Evolutionary conservation across 2,329 filamentous ascomycete species (phyloP).

Genomic region (Penicillium sp.): DNA sequence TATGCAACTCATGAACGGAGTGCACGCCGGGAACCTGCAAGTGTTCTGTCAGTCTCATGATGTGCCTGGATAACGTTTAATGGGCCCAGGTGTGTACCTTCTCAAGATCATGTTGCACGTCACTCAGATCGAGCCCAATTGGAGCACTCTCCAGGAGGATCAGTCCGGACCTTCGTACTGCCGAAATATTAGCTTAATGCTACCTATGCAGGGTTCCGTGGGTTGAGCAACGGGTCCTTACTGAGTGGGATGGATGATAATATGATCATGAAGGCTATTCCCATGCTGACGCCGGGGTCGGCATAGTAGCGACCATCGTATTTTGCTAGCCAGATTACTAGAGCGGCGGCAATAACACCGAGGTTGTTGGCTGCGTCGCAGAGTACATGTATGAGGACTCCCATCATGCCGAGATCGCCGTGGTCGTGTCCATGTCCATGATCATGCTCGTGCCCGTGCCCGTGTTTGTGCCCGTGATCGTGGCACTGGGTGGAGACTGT

Average conservation of each 20-base stretch:
- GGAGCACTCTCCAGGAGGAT: slow-evolving; percentile 71
- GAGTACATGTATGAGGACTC: slow-evolving; percentile 68
- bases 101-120: slow-evolving; percentile 69
- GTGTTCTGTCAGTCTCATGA: not conserved
- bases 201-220: not conserved
- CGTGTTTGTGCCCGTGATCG: slow-evolving; percentile 10
- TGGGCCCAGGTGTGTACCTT: slow-evolving; percentile 44
- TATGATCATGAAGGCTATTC: slow-evolving; percentile 72
- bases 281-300: slow-evolving; percentile 68
- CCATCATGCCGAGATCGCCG: slow-evolving; percentile 68
- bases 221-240: slow-evolving; percentile 7
- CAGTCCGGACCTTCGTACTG: slow-evolving; percentile 47
- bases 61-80: slow-evolving; percentile 11
- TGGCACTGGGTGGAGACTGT: slow-evolving; percentile 4
- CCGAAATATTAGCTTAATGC: not conserved
- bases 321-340: slow-evolving; percentile 66
- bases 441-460: slow-evolving; percentile 5
- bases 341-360: slow-evolving; percentile 68
- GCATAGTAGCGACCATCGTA: slow-evolving; percentile 66
- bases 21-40: slow-evolving; percentile 63
- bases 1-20: slow-evolving; percentile 70
- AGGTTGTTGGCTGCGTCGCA: slow-evolving; percentile 76
- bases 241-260: slow-evolving; percentile 59
- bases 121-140: slow-evolving; percentile 56
- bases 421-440: slow-evolving; percentile 25